Percentiles rank a stretch among this genome's conserved stretches.
These are phyloP conservation scores for Fusarium illudens DNA, from an alignment of 2,329 filamentous ascomycete species.

Conservation along the genomic window DNA sequence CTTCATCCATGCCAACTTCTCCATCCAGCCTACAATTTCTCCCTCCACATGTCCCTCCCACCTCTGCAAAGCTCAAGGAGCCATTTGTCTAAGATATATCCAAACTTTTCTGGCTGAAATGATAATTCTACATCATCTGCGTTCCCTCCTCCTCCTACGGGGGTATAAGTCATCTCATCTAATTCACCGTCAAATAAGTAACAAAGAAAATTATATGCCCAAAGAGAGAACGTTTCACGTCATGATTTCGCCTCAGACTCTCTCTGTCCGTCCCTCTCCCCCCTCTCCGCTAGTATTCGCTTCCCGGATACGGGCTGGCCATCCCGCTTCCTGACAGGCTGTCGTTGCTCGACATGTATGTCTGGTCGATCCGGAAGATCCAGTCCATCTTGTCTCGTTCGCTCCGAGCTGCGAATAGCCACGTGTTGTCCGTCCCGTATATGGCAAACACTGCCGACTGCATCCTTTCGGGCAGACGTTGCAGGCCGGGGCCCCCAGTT, in stretches of 20 bases:
- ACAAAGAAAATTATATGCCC: slow-evolving; percentile 42
- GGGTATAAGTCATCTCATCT: slow-evolving; percentile 45
- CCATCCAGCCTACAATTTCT: not conserved
- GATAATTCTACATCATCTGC: slow-evolving; percentile 33
- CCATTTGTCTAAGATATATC: slow-evolving; percentile 36
- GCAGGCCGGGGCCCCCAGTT: slow-evolving; percentile 51
- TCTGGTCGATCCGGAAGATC: slow-evolving; percentile 95
- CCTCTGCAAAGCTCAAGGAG: slow-evolving; percentile 9
- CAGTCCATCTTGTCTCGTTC: slow-evolving; percentile 96
- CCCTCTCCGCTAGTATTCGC: slow-evolving; percentile 41
- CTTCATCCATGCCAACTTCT: not conserved
- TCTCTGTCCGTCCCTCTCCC: not conserved
- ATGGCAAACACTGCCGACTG: slow-evolving; percentile 87
- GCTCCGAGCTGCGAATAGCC: slow-evolving; percentile 88
- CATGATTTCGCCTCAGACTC: slow-evolving; percentile 36
- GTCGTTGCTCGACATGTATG: slow-evolving; percentile 61
- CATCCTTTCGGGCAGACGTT: slow-evolving; percentile 64
- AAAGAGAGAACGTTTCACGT: slow-evolving; percentile 42
- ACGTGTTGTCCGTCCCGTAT: slow-evolving; percentile 94
- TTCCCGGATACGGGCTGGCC: slow-evolving; percentile 47
- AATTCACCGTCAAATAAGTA: slow-evolving; percentile 41
- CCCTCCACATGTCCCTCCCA: not conserved
- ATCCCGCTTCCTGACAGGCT: slow-evolving; percentile 51
- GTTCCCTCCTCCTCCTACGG: slow-evolving; percentile 39
- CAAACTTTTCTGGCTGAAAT: slow-evolving; percentile 23